Conservation (phyloP, 768 basidiomycete species). For the Phallus indusiatus region DNA sequence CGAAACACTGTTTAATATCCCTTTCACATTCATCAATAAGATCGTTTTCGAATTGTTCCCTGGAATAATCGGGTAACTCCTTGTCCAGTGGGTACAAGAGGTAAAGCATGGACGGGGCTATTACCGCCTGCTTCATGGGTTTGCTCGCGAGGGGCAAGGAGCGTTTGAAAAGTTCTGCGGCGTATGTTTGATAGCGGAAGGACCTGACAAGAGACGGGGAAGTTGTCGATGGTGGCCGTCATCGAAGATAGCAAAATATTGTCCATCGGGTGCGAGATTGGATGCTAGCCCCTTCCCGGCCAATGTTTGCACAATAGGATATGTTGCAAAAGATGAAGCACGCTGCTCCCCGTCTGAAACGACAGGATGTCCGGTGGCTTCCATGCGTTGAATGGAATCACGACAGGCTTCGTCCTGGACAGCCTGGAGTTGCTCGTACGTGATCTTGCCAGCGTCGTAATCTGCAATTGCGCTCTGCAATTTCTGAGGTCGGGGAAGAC, state of each 20-base stretch:
- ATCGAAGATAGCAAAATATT: slow-evolving; percentile 1
- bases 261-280: not conserved
- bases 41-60: not conserved
- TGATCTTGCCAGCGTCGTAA: slow-evolving; percentile 4
- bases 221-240: slow-evolving; percentile 1
- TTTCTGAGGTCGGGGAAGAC: slow-evolving; percentile 1
- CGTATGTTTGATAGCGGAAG: slow-evolving; percentile 4
- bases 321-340: slow-evolving; percentile 2
- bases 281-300: not conserved
- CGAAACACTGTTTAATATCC: not conserved
- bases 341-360: slow-evolving; percentile 3
- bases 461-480: slow-evolving; percentile 1
- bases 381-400: slow-evolving; percentile 3
- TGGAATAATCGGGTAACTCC: not conserved
- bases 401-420: not conserved
- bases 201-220: slow-evolving; percentile 1
- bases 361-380: not conserved
- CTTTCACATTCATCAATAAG: not conserved
- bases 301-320: not conserved
- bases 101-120: slow-evolving; percentile 4
- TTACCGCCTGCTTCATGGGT: slow-evolving; percentile 4
- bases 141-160: not conserved
- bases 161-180: not conserved
- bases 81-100: slow-evolving; percentile 2
- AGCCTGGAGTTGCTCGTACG: not conserved